phyloP scores from a whole-genome alignment of 2,329 filamentous ascomycete genomes.

The Botrytis sinoallii region DNA sequence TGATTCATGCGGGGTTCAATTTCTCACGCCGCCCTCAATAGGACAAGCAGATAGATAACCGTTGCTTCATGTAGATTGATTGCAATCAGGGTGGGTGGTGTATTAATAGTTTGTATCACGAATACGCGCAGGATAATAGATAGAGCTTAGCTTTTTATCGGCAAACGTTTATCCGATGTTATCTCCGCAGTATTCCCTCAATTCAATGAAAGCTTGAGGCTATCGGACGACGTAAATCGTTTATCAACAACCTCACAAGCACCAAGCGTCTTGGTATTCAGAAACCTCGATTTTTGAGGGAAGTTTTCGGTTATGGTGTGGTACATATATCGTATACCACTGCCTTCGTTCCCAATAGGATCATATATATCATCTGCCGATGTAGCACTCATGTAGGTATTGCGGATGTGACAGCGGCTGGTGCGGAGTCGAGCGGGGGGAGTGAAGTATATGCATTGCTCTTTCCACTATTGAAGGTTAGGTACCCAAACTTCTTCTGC shows the following conservation, averaged over 20 bases:
- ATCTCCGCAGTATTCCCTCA: not conserved
- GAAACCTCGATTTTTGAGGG: not conserved
- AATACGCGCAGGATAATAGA: not conserved
- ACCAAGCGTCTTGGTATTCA: not conserved
- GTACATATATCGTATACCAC: not conserved
- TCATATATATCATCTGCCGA: not conserved
- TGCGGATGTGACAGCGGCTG: not conserved
- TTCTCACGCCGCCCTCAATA: not conserved
- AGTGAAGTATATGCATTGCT: not conserved
- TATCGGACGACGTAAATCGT: not conserved
- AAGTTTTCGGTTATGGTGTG: not conserved
- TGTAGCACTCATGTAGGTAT: not conserved
- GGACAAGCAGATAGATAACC: not conserved
- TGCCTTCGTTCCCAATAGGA: not conserved
- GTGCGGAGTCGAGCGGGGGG: constrained; percentile 1
- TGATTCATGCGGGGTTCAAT: not conserved
- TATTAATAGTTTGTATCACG: not conserved
- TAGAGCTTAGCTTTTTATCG: not conserved
- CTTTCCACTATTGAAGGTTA: not conserved
- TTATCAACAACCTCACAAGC: not conserved
- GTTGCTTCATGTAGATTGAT: not conserved
- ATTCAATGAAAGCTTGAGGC: not conserved
- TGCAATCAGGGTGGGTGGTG: not conserved
- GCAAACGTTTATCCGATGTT: not conserved
- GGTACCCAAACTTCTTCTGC: not conserved